Evolutionary conservation across 2,329 filamentous ascomycete genomes (phyloP).

Genomic region (Mycosphaerella arachidis): DNA sequence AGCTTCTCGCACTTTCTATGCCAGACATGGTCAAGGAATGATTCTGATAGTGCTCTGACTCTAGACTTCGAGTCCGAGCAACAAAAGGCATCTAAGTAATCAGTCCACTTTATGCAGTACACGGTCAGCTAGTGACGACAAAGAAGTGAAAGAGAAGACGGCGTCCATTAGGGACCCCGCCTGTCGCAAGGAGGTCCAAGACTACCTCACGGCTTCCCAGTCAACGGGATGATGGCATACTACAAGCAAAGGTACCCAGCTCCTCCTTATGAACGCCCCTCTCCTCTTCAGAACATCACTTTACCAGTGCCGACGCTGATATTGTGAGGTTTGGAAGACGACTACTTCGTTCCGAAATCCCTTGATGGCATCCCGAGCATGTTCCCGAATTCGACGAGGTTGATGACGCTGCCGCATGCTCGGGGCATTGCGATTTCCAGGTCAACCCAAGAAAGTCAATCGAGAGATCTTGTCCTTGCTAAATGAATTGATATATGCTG

Average conservation of each 20-base stretch:
- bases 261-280: background rate
- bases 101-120: slow-evolving; percentile 1
- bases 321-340: background rate
- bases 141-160: slow-evolving; percentile 4
- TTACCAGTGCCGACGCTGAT: no score
- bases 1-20: background rate
- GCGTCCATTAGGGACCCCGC: slow-evolving; percentile 1
- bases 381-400: background rate
- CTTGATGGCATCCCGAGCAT: background rate
- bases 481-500: background rate
- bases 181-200: slow-evolving; percentile 2
- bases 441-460: slow-evolving; percentile 3
- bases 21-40: slow-evolving; percentile 1
- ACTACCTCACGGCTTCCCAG: slow-evolving; percentile 1
- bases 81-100: slow-evolving; percentile 4
- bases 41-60: slow-evolving; percentile 1
- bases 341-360: slow-evolving; percentile 1
- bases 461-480: slow-evolving; percentile 4
- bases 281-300: no score
- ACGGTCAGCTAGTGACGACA: slow-evolving; percentile 1
- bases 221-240: slow-evolving; percentile 8
- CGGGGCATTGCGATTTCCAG: slow-evolving; percentile 2
- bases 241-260: slow-evolving; percentile 5
- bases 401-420: slow-evolving; percentile 1
- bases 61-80: slow-evolving; percentile 5